Base-by-base conservation (phyloP, 805 yeast genomes). In the Pichia insulana region DNA sequence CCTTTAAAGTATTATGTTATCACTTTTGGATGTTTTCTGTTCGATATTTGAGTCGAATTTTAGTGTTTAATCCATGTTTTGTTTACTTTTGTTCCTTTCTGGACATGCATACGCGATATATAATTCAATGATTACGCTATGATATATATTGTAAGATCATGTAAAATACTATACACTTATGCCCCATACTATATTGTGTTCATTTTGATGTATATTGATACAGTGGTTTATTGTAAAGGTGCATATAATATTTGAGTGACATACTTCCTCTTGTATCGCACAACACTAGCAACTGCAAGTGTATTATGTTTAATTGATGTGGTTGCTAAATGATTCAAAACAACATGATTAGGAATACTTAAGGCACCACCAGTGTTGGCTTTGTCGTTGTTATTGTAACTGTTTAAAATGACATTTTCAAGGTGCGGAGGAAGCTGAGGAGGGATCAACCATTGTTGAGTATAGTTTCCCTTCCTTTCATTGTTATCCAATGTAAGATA, bases 371-470 rank as follows among this genome's bases (percentile, higher is more conserved):
- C 75, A 52, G 83, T 84, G 59, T 88, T 90, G 55, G 83, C 88
- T 52, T 70, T 74, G 52, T 81, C 86, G 52, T 75, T 65, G 34
- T 61, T 59, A 51, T 68, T 70, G 67, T 73, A 82, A 51, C 80
- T 78, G 65, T 90, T 90, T 56, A 90, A 71, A 42, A 92, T 88
- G 43, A 92, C 97, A 55, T 83, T 83, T 59, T 92, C 98, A 46
- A 92, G 70, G 61, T 90, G 98, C 9, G 98, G 98, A 8, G 98
- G 98, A 39, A 92, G 70, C 57, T 84, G 95, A 18, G 98, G 98
- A 17, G 98, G 97, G 26, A 94, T 87, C 41, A 89, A 74, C 69
- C 68, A 64, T 40, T 64, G 67, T 41, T 61, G 65, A n/a, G 51
- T 31, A 16, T 43, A 44, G 36, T 45, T 40, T 7, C 46, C 43